A percentile compares a stretch with the other conserved stretches of the same genome.
These are phyloP conservation scores for Naganishia randhawae DNA, from an alignment of 768 basidiomycete species.

Conservation along the genomic window DNA sequence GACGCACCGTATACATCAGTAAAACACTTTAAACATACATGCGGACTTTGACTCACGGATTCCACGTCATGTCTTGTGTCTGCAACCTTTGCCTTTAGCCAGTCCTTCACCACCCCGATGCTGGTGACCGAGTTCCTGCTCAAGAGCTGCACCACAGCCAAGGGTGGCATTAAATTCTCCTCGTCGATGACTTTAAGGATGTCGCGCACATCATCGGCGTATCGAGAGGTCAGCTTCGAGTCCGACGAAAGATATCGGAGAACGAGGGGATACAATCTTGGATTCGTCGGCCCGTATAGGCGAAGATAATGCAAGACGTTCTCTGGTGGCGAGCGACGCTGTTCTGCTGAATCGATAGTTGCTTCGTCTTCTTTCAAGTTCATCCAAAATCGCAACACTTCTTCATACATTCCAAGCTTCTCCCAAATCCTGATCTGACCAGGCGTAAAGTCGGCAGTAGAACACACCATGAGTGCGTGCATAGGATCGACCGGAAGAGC, in stretches of 20 bases:
- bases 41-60: constrained; percentile 58
- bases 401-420: constrained; percentile 90
- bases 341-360: background rate
- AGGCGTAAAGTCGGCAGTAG: constrained; percentile 70
- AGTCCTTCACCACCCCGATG: constrained; percentile 85
- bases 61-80: constrained; percentile 72
- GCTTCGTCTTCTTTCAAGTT: constrained; percentile 56
- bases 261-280: constrained; percentile 78
- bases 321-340: constrained; percentile 47
- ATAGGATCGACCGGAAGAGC: constrained; percentile 73
- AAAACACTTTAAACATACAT: background rate
- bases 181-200: constrained; percentile 75
- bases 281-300: constrained; percentile 68
- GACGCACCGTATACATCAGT: background rate
- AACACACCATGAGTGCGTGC: constrained; percentile 92
- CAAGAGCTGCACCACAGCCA: constrained; percentile 84
- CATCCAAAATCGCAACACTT: constrained; percentile 90
- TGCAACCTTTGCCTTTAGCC: constrained; percentile 75
- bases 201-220: constrained; percentile 65
- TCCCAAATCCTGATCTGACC: constrained; percentile 92
- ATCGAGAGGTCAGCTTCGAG: constrained; percentile 65
- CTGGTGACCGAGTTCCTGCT: constrained; percentile 85
- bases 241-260: constrained; percentile 84
- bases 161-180: constrained; percentile 75
- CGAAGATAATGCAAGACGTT: constrained; percentile 71